Percentiles rank a stretch among this genome's conserved stretches.
Evolutionary conservation across 371 early-diverging fungal species (phyloP).

Genomic region (Syncephalis plumigaleata): DNA sequence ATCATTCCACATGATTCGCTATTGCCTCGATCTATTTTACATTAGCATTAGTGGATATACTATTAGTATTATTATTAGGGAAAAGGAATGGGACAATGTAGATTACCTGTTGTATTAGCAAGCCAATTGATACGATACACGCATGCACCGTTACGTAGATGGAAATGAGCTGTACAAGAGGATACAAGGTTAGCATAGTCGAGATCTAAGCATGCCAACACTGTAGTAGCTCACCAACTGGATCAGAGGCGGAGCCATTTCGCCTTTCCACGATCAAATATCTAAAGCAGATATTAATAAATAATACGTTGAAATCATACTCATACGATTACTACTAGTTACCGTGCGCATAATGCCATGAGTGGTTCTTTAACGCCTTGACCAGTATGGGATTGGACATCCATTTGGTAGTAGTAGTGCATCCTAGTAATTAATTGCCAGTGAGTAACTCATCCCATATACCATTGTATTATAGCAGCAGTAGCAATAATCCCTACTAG

Average conservation of each 20-base stretch:
- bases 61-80: background rate
- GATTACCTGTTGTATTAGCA: conserved; percentile 41
- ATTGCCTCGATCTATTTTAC: conserved; percentile 31
- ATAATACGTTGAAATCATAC: background rate
- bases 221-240: conserved; percentile 32
- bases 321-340: conserved; percentile 32
- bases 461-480: background rate
- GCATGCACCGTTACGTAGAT: conserved; percentile 76
- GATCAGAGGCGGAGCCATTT: conserved; percentile 43
- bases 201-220: background rate
- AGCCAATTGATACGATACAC: conserved; percentile 69
- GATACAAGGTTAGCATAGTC: background rate
- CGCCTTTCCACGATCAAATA: conserved; percentile 44
- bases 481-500: background rate
- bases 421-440: background rate
- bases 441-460: background rate
- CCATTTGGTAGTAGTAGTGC: conserved; percentile 7
- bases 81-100: background rate
- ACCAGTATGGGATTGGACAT: conserved; percentile 8
- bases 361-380: conserved; percentile 33
- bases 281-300: conserved; percentile 11
- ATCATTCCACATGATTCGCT: conserved; percentile 70
- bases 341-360: conserved; percentile 45
- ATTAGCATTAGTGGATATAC: background rate
- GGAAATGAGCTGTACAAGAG: conserved; percentile 67